Evolutionary conservation across 2,329 filamentous ascomycete species (phyloP).

Genomic region (Pseudodiploospora longispora): DNA sequence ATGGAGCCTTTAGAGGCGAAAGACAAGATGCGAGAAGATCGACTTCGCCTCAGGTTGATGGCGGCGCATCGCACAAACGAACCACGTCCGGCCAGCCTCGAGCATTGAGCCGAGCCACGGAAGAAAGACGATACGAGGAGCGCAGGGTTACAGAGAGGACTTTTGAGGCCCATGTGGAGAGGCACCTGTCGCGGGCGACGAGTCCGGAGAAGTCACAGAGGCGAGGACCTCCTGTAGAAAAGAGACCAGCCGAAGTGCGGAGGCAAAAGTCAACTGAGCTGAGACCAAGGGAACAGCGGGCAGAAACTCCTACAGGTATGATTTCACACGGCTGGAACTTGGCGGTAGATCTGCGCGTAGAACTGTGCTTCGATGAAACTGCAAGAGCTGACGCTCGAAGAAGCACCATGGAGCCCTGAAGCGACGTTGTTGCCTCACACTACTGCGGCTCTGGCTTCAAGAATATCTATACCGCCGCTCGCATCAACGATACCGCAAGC

Average conservation of each 20-base stretch:
- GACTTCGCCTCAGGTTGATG: constrained; percentile 25
- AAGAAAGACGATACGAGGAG: constrained; percentile 39
- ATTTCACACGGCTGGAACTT: background rate
- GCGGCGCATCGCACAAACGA: constrained; percentile 44
- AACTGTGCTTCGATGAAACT: background rate
- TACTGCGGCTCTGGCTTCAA: constrained; percentile 62
- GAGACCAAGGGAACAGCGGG: constrained; percentile 35
- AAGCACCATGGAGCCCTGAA: constrained; percentile 67
- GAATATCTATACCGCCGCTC: constrained; percentile 59
- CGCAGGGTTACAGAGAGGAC: constrained; percentile 46
- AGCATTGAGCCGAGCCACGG: constrained; percentile 36
- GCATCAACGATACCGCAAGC: constrained; percentile 67
- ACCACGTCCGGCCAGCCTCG: constrained; percentile 50
- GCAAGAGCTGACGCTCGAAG: background rate
- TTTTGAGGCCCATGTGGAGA: constrained; percentile 55
- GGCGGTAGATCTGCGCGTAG: too few species aligned
- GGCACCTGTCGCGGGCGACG: constrained; percentile 47
- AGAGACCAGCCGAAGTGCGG: constrained; percentile 26
- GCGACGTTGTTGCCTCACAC: constrained; percentile 63
- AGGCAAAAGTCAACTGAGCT: constrained; percentile 37
- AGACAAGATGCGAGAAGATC: constrained; percentile 29
- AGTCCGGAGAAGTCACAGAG: constrained; percentile 51
- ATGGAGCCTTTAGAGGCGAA: constrained; percentile 26
- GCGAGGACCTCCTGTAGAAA: constrained; percentile 30
- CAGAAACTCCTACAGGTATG: constrained; percentile 44